A percentile compares a stretch with the other conserved stretches of the same genome.
Evolutionary conservation across 306 rosid genomes (phyloP).

Genomic region (Malus sieversii): DNA sequence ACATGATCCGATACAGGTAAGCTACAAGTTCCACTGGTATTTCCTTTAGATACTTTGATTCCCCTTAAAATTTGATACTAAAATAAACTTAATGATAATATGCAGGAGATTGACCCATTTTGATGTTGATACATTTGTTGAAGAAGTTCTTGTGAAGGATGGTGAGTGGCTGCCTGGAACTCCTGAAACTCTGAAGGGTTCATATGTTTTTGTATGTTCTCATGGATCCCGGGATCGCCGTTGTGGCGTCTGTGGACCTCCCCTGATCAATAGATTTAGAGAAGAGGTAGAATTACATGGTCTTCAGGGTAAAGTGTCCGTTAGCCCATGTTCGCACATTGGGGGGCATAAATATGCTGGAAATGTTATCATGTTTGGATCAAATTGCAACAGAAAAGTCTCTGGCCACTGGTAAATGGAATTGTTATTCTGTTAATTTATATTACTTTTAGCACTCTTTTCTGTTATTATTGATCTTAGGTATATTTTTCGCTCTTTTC

Average conservation of each 20-base stretch:
- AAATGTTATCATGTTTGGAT: slow-evolving; percentile 69
- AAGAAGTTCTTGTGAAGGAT: slow-evolving; percentile 94
- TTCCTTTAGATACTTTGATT: background rate
- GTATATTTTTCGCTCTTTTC: background rate
- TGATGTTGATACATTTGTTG: slow-evolving; percentile 92
- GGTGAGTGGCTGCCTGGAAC: slow-evolving; percentile 92
- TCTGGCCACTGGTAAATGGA: slow-evolving; percentile 81
- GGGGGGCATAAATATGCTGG: slow-evolving; percentile 93
- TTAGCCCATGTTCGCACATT: slow-evolving; percentile 92
- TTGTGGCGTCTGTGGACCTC: slow-evolving; percentile 95
- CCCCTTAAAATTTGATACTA: background rate
- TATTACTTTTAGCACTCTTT: background rate
- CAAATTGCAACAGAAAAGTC: slow-evolving; percentile 51
- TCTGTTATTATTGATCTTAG: background rate
- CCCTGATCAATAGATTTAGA: slow-evolving; percentile 60
- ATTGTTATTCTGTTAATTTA: background rate
- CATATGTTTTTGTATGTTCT: slow-evolving; percentile 74
- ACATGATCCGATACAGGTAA: slow-evolving; percentile 94
- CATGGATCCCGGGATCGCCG: slow-evolving; percentile 93
- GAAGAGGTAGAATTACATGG: slow-evolving; percentile 64
- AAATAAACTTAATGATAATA: background rate
- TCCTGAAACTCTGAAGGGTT: slow-evolving; percentile 68
- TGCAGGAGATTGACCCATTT: slow-evolving; percentile 93
- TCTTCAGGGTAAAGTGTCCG: slow-evolving; percentile 72
- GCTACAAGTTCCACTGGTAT: slow-evolving; percentile 2